These are phyloP conservation scores for Warburgia ugandensis DNA, from an alignment of 164 flowering plant species.

Conservation along the genomic window DNA sequence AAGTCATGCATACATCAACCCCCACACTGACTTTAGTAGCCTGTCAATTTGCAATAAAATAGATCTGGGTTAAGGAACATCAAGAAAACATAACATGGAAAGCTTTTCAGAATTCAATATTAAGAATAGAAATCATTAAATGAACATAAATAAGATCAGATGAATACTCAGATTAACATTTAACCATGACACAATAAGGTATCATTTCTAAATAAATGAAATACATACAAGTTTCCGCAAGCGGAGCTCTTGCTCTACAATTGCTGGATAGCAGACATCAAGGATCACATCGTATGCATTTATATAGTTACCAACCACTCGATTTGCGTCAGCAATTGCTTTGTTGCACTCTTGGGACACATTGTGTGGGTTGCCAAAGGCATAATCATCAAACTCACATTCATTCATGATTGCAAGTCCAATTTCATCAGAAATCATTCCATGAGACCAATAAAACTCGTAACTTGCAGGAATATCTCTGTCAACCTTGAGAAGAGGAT, in stretches of 20 bases:
- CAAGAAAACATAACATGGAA: background rate
- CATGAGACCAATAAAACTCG: conserved; percentile 93
- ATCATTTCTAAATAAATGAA: background rate
- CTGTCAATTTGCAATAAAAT: conserved; percentile 28
- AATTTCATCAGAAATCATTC: conserved; percentile 94
- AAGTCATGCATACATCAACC: conserved; percentile 86
- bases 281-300: conserved; percentile 79
- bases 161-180: too few relatives aligned
- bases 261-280: conserved; percentile 87
- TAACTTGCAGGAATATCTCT: conserved; percentile 62
- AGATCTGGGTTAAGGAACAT: background rate
- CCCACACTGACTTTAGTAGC: conserved; percentile 85
- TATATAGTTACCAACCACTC: conserved; percentile 61
- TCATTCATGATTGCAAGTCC: conserved; percentile 66
- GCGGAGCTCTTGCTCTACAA: conserved; percentile 88
- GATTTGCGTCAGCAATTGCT: conserved; percentile 46
- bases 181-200: too few relatives aligned
- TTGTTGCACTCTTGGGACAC: conserved; percentile 38
- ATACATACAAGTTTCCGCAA: conserved; percentile 53
- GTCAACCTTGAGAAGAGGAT: conserved; percentile 82
- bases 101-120: too few relatives aligned
- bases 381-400: conserved; percentile 78
- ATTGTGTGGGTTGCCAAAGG: conserved; percentile 53
- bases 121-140: too few relatives aligned
- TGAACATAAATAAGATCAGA: too few relatives aligned